A percentile compares a stretch with the other conserved stretches of the same genome.
These are phyloP conservation scores for Yamadazyma blattariae DNA, from an alignment of 1,139 yeast genomes.

Conservation along the genomic window DNA sequence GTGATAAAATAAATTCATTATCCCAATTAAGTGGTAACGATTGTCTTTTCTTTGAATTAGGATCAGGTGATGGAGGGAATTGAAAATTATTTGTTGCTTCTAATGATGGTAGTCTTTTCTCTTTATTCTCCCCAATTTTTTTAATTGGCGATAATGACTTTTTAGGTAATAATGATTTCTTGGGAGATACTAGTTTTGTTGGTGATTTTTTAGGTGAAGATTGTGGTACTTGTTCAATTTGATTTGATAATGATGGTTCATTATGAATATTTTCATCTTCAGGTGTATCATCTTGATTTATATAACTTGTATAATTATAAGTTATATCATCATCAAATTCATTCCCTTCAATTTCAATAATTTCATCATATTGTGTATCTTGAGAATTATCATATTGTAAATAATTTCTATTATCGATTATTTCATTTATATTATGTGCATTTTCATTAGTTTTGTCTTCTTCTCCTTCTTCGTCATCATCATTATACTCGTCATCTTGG, in stretches of 20 bases:
- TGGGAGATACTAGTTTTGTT: too few species aligned
- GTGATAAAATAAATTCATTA: conserved; percentile 42
- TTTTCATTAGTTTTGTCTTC: too few species aligned
- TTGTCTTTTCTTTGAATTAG: conserved; percentile 24
- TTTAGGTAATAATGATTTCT: conserved; percentile 13
- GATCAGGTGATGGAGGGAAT: conserved; percentile 39
- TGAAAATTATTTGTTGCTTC: conserved; percentile 15
- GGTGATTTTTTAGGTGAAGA: conserved; percentile 15
- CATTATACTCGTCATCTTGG: conserved; percentile 6
- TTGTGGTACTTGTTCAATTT: conserved; percentile 12
- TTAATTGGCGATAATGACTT: conserved; percentile 12
- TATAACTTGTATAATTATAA: conserved; percentile 7
- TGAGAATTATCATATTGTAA: too few species aligned
- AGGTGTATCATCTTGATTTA: conserved; percentile 10
- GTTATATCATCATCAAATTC: conserved; percentile 5
- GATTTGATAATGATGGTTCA: neutral
- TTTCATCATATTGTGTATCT: neutral
- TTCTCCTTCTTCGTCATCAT: conserved; percentile 13
- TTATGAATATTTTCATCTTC: conserved; percentile 3
- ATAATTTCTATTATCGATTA: too few species aligned
- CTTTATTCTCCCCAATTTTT: conserved; percentile 1
- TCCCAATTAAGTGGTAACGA: conserved; percentile 35
- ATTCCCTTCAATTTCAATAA: conserved; percentile 3
- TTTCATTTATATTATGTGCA: conserved; percentile 15
- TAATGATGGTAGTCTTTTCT: conserved; percentile 14